Percentiles rank a stretch among this genome's conserved stretches.
Conservation (phyloP, 306 rosid species). For the Lupinus albus region DNA sequence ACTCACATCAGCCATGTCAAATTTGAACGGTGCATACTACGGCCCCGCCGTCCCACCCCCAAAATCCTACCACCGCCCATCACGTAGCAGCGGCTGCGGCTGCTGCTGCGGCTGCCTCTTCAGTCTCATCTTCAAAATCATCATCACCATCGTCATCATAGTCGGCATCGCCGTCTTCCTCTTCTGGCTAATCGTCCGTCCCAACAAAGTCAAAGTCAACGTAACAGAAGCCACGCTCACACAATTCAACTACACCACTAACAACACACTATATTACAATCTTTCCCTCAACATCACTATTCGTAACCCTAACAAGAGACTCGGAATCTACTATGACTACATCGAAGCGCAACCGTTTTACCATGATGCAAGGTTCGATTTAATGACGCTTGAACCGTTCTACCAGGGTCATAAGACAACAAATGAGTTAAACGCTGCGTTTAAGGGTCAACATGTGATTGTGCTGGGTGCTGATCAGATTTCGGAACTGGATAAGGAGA, state of each 20-base stretch:
- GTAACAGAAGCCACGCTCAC: slow-evolving; percentile 50
- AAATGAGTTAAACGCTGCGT: slow-evolving; percentile 35
- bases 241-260: slow-evolving; percentile 37
- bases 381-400: slow-evolving; percentile 37
- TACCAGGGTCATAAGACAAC: slow-evolving; percentile 78
- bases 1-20: slow-evolving; percentile 43
- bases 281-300: slow-evolving; percentile 51
- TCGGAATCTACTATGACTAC: slow-evolving; percentile 70
- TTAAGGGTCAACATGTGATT: slow-evolving; percentile 49
- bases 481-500: slow-evolving; percentile 46
- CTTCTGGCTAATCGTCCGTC: slow-evolving; percentile 57
- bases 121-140: slow-evolving; percentile 43
- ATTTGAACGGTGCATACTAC: slow-evolving; percentile 79
- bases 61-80: slow-evolving; percentile 50
- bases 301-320: slow-evolving; percentile 68
- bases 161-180: slow-evolving; percentile 40
- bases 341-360: slow-evolving; percentile 57
- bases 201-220: slow-evolving; percentile 45
- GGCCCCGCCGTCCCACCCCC: slow-evolving; percentile 79
- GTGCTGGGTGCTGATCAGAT: slow-evolving; percentile 26
- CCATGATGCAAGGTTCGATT: slow-evolving; percentile 49
- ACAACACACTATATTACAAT: slow-evolving; percentile 40
- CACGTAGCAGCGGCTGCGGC: slow-evolving; percentile 22
- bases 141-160: slow-evolving; percentile 38
- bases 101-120: slow-evolving; percentile 47